Base-by-base conservation (phyloP, 495 filamentous ascomycete species). In the Tuber microsphaerosporum region DNA sequence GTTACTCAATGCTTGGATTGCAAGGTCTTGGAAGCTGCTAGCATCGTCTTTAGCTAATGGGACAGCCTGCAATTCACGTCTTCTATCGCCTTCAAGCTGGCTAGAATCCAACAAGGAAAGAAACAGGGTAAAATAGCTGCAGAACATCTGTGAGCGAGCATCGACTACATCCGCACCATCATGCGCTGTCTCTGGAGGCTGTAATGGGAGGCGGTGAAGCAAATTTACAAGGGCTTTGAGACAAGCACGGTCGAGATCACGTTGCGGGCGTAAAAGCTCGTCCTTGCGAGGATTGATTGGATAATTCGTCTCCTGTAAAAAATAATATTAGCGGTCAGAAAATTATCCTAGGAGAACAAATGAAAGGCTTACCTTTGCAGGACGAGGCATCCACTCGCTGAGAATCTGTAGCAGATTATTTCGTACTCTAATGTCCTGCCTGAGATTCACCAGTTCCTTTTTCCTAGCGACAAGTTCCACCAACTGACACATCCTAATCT, bases 401-500 rank as follows among this genome's bases (percentile, higher is more conserved):
- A 90, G 87, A 73, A 89, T 88, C 77, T 90, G 88, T 26, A 91
- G 83, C 20, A 91, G 81, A 76, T 90, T 89, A 75, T 91, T 91
- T 46, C 89, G 84, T 72, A 89, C 89, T 39, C 89, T 86, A 68
- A 91, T 87, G 77, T 90, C 89, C 71, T 91, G 89, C 51, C 89
- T 85, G 42, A 91, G 85, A 74, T 90, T 91, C 44, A 91, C 84
- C 46, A 90, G 86, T 77, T 91, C 89, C 75, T 90, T 91, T 78
- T 90, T 88, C 83, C 86, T 87, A 26, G 88, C 89, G 46, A 91
- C 87, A 9, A 87, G 86, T 75, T 90, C 89, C 76, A 87, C 89
- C 34, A 91, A 81, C 73, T 90, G 88, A 79, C 89, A 91, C 71
- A 90, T 87, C 79, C 89, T 89, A 76, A 90, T 90, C 80, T 90